Percentiles rank a stretch among this genome's conserved stretches.
These are phyloP conservation scores for Exophiala alcalophila DNA, from an alignment of 2,329 filamentous ascomycete genomes.

Conservation along the genomic window DNA sequence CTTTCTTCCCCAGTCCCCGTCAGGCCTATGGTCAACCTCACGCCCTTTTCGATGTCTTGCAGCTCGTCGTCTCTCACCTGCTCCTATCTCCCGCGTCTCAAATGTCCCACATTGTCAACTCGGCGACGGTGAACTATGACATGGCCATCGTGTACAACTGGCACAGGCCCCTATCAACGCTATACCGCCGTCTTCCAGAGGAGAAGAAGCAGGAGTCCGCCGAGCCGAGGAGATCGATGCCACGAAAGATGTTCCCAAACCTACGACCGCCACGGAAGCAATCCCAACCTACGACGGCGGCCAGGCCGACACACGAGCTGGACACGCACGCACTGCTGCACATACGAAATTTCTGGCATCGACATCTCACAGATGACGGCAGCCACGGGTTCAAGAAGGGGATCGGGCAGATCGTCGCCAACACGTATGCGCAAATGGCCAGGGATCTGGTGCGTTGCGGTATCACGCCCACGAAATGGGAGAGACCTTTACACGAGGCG, in stretches of 20 bases:
- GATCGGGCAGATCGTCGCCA: slow-evolving; percentile 14
- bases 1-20: slow-evolving; percentile 16
- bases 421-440: slow-evolving; percentile 28
- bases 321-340: slow-evolving; percentile 37
- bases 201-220: background rate
- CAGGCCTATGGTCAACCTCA: slow-evolving; percentile 21
- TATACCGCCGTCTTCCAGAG: slow-evolving; percentile 27
- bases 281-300: background rate
- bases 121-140: slow-evolving; percentile 27
- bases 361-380: slow-evolving; percentile 37
- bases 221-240: slow-evolving; percentile 22
- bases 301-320: slow-evolving; percentile 26
- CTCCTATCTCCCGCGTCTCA: slow-evolving; percentile 27
- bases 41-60: slow-evolving; percentile 29
- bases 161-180: slow-evolving; percentile 27
- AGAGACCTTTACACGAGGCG: slow-evolving; percentile 16
- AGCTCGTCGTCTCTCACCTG: slow-evolving; percentile 35
- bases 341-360: slow-evolving; percentile 44
- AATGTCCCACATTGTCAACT: slow-evolving; percentile 15
- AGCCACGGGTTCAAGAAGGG: background rate
- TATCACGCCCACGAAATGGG: slow-evolving; percentile 24
- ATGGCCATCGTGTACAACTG: slow-evolving; percentile 32
- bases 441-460: slow-evolving; percentile 17
- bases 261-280: slow-evolving; percentile 3
- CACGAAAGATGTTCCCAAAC: slow-evolving; percentile 9